phyloP scores from a whole-genome alignment of 2,329 filamentous ascomycete genomes.

The Aspergillus spinulosporus region DNA sequence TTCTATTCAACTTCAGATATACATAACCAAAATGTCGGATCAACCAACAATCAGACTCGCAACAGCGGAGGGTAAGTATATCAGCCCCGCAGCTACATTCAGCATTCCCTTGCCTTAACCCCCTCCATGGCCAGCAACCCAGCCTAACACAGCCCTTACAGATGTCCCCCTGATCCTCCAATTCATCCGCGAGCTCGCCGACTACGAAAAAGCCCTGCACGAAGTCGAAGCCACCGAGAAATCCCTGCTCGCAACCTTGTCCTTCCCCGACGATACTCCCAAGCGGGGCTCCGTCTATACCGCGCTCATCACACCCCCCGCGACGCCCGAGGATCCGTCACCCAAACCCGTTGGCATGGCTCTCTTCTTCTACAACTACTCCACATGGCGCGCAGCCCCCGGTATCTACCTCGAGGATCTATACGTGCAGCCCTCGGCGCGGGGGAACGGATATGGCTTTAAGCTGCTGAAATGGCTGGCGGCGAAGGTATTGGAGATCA shows the following conservation, averaged over 20 bases:
- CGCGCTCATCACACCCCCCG: conserved; percentile 62
- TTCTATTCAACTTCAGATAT: neutral
- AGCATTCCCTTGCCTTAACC: neutral
- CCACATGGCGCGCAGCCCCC: conserved; percentile 82
- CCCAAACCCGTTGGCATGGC: conserved; percentile 69
- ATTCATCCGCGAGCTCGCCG: conserved; percentile 81
- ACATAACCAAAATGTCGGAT: conserved; percentile 30
- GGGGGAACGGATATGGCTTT: conserved; percentile 78
- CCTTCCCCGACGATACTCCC: conserved; percentile 63
- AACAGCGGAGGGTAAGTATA: conserved; percentile 39
- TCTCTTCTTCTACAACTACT: conserved; percentile 93
- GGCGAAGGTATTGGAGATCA: conserved; percentile 71
- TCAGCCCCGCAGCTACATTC: neutral
- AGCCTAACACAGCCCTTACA: conserved; percentile 38
- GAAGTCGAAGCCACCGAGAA: conserved; percentile 76
- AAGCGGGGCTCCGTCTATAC: conserved; percentile 68
- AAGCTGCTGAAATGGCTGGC: conserved; percentile 73
- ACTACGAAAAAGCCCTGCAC: conserved; percentile 77
- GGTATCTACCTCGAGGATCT: conserved; percentile 94
- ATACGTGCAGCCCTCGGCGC: conserved; percentile 70
- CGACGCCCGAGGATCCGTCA: conserved; percentile 41
- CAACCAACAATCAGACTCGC: conserved; percentile 44
- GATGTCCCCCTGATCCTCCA: conserved; percentile 79
- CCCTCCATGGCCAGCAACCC: conserved; percentile 13
- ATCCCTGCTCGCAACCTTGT: conserved; percentile 71